phyloP scores from a whole-genome alignment of 2,329 filamentous ascomycete genomes.

The Leptodontidium sp. region DNA sequence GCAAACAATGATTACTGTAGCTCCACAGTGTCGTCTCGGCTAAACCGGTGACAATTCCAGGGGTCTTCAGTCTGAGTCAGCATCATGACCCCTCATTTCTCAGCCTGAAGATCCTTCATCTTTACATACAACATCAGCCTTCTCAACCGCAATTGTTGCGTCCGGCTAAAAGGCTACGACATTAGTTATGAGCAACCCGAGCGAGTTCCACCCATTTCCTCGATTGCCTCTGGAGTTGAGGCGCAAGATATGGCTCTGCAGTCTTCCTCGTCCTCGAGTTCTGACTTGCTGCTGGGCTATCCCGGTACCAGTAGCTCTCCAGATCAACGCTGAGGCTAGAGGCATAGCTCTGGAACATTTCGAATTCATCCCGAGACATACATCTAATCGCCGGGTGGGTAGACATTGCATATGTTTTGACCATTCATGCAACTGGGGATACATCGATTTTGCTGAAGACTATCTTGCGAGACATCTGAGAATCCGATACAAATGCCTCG shows the following conservation, averaged over 20 bases:
- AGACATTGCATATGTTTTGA: not conserved
- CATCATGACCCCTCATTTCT: not conserved
- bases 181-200: not conserved
- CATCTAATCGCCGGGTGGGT: not conserved
- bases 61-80: not conserved
- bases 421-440: not conserved
- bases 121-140: too few relatives aligned
- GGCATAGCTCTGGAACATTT: not conserved
- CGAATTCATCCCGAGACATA: constrained; percentile 3
- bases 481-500: not conserved
- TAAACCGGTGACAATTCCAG: not conserved
- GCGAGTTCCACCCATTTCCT: not conserved
- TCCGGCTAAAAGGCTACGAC: not conserved
- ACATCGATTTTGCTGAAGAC: not conserved
- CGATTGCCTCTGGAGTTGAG: not conserved
- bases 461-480: not conserved
- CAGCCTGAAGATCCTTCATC: too few relatives aligned
- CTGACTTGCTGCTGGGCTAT: not conserved
- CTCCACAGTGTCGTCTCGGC: not conserved
- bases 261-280: not conserved
- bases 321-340: not conserved
- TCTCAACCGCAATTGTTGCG: too few relatives aligned
- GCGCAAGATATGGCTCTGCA: not conserved
- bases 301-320: not conserved
- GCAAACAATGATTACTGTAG: not conserved